Percentiles rank a stretch among this genome's conserved stretches.
phyloP scores from a whole-genome alignment of 2,329 filamentous ascomycete species.

The Diaporthe caulivora region DNA sequence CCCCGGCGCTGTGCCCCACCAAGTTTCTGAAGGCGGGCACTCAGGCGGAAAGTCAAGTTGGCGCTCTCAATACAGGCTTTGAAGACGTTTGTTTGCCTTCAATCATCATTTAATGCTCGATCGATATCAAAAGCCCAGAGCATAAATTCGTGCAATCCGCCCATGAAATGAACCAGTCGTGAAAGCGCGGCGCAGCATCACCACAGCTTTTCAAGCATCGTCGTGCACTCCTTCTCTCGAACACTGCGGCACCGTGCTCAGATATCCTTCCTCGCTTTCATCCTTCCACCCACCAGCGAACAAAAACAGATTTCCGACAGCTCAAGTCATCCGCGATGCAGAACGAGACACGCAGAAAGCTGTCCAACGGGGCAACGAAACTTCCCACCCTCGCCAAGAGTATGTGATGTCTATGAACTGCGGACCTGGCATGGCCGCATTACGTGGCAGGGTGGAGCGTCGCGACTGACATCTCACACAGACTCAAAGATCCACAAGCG shows the following conservation, averaged over 20 bases:
- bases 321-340: background rate
- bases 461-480: constrained; percentile 45
- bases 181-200: constrained; percentile 15
- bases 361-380: constrained; percentile 48
- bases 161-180: constrained; percentile 9
- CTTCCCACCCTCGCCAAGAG: constrained; percentile 51
- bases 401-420: constrained; percentile 28
- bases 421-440: background rate
- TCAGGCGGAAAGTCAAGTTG: background rate
- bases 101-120: no score
- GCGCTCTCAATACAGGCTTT: background rate
- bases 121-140: background rate
- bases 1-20: background rate
- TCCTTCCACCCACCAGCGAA: no score
- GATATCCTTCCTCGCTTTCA: background rate
- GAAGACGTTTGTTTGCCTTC: background rate
- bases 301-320: background rate
- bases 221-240: background rate
- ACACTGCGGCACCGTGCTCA: background rate
- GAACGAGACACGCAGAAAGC: background rate
- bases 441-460: background rate
- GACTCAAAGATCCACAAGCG: constrained; percentile 64
- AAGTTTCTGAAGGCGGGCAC: background rate
- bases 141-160: background rate
- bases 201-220: background rate